Evolutionary conservation across 257 asterid species (phyloP), one percentile per base, ranked within the genome.

Genomic region (Solanum clarkiae): DNA sequence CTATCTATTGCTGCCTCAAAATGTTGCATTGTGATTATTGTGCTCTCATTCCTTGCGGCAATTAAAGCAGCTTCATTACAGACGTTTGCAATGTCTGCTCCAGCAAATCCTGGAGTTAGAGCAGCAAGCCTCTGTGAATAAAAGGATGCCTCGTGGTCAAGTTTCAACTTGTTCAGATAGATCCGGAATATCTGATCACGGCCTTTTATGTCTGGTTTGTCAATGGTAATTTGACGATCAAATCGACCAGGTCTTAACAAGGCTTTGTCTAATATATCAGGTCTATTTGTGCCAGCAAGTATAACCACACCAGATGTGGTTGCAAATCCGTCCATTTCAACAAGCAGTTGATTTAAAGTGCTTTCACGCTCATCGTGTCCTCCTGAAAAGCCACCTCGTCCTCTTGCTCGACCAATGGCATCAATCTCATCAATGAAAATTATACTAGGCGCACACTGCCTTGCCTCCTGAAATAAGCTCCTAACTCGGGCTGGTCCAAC

Each of bases 31-130:
- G 90, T 92, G 71, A 94, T 88, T 54, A 92, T 11, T 10, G 84
- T 72, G 59, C 92, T 87, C 47, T 94, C 98, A 81, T 63, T 75
- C 88, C 99, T 93, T 24, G 94, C 98, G 13, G 99, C 99, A 87
- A 96, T 89, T 57, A 96, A 88, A 84, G 99, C 98, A 88, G 99
- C 99, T 85, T 96, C 98, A 86, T 96, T 96, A 80, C 99, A 96
- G 24, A 96, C 95, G 87, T 94, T 96, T 29, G 98, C 98, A 82
- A 96, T 96, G 89, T 96, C 99, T 17, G 99, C 99, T 51, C 99
- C 99, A 56, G 99, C 95, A 90, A 95, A 93, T 62, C 99, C 99
- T 51, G 99, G 99, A 55, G 99, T 95, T 62, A 95, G 92, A 71
- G 99, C 98, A 56, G 98, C 97, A 84, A 96, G 97, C 89, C 98